Conservation (phyloP, 345 rosid genomes). For the Streptanthus diversifolius region DNA sequence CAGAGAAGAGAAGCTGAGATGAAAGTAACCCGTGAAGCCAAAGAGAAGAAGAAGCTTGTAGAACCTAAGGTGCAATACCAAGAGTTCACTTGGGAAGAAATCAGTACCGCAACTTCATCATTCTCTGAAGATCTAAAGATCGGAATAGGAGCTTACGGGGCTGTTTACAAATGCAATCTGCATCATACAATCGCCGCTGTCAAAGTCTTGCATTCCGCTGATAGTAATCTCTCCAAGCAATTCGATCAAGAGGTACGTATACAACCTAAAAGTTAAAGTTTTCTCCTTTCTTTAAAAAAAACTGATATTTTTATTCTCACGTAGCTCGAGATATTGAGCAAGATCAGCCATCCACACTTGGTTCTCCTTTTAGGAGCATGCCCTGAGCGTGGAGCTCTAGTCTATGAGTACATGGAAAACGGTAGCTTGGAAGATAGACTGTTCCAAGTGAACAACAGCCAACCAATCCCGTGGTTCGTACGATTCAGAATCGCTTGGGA, state of each 20-base stretch:
- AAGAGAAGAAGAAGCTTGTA: conserved; percentile 55
- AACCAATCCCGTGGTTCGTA: conserved; percentile 75
- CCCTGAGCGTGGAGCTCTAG: conserved; percentile 61
- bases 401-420: conserved; percentile 84
- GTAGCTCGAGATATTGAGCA: conserved; percentile 82
- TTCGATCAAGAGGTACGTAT: conserved; percentile 35
- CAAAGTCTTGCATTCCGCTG: conserved; percentile 38
- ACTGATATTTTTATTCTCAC: conserved; percentile 9
- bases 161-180: conserved; percentile 38
- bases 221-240: conserved; percentile 28
- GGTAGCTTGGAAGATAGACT: conserved; percentile 82
- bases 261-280: not conserved
- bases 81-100: conserved; percentile 40
- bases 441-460: conserved; percentile 40
- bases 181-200: conserved; percentile 39
- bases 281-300: not conserved
- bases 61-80: conserved; percentile 35
- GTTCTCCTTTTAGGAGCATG: conserved; percentile 94
- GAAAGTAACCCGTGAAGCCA: conserved; percentile 44
- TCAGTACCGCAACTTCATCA: conserved; percentile 33
- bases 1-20: conserved; percentile 47
- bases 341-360: conserved; percentile 80
- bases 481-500: conserved; percentile 84
- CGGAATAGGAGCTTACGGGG: conserved; percentile 38
- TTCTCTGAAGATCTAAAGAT: conserved; percentile 39